Evolutionary conservation across 371 early-diverging fungal species (phyloP).

Genomic region (Zychaea mexicana): DNA sequence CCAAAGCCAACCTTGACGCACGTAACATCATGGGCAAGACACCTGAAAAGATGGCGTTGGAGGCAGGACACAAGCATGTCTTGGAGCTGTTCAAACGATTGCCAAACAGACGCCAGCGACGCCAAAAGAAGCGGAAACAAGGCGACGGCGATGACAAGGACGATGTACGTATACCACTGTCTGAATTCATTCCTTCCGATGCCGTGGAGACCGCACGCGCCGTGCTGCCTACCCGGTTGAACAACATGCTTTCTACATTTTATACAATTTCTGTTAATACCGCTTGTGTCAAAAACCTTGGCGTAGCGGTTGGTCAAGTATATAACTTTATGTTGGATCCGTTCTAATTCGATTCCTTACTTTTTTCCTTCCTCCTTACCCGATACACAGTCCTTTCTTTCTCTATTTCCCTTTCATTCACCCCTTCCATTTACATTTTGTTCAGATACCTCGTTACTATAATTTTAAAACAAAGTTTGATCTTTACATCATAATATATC

Average conservation of each 20-base stretch:
- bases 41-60: slow-evolving; percentile 37
- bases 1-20: slow-evolving; percentile 19
- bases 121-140: neutral
- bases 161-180: slow-evolving; percentile 29
- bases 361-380: neutral
- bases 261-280: slow-evolving; percentile 33
- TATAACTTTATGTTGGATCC: slow-evolving; percentile 50
- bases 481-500: too few relatives aligned
- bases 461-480: too few relatives aligned
- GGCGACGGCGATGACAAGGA: slow-evolving; percentile 1
- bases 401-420: neutral
- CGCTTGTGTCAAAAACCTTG: slow-evolving; percentile 26
- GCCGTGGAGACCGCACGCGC: slow-evolving; percentile 21
- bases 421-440: too few relatives aligned
- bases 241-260: slow-evolving; percentile 22
- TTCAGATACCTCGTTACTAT: too few relatives aligned
- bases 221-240: slow-evolving; percentile 24
- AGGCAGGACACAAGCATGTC: slow-evolving; percentile 35
- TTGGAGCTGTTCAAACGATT: slow-evolving; percentile 23
- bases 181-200: slow-evolving; percentile 35
- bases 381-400: neutral
- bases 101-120: slow-evolving; percentile 2
- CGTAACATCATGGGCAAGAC: slow-evolving; percentile 42
- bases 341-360: slow-evolving; percentile 19
- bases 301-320: slow-evolving; percentile 35